Conservation (phyloP, 2,329 filamentous ascomycete species). For the Mycocentrospora acerina region DNA sequence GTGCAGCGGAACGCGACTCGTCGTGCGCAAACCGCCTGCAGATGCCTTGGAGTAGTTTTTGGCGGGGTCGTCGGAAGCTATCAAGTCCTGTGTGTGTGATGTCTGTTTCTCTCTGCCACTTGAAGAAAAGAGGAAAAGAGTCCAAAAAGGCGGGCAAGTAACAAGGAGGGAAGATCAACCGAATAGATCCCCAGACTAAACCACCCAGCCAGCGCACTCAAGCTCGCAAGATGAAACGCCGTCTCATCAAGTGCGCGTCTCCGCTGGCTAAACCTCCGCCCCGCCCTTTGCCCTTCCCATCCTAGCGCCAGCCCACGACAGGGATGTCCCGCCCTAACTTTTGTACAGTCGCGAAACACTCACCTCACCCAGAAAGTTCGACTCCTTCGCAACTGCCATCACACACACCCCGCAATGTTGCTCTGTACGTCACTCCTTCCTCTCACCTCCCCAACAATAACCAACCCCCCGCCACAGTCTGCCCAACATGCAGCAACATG, state of each 20-base stretch:
- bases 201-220: too few relatives aligned
- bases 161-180: too few relatives aligned
- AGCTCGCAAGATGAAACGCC: too few relatives aligned
- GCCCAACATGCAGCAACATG: conserved; percentile 80
- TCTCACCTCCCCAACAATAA: background rate
- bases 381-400: background rate
- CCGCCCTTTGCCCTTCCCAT: conserved; percentile 27
- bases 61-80: too few relatives aligned
- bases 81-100: too few relatives aligned
- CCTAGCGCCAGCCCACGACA: conserved; percentile 20
- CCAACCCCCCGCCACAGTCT: conserved; percentile 54
- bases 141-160: too few relatives aligned
- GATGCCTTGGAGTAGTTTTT: too few relatives aligned
- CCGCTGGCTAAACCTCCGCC: conserved; percentile 5
- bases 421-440: conserved; percentile 56
- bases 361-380: background rate
- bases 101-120: too few relatives aligned
- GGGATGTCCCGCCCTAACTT: conserved; percentile 35
- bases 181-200: too few relatives aligned
- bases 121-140: too few relatives aligned
- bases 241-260: too few relatives aligned
- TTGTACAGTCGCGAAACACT: conserved; percentile 9
- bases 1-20: background rate
- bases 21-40: too few relatives aligned
- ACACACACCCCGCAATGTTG: conserved; percentile 53